Percentiles rank a stretch among this genome's conserved stretches.
These are phyloP conservation scores for Solanum corneliomulleri DNA, from an alignment of 257 asterid genomes.

Conservation along the genomic window DNA sequence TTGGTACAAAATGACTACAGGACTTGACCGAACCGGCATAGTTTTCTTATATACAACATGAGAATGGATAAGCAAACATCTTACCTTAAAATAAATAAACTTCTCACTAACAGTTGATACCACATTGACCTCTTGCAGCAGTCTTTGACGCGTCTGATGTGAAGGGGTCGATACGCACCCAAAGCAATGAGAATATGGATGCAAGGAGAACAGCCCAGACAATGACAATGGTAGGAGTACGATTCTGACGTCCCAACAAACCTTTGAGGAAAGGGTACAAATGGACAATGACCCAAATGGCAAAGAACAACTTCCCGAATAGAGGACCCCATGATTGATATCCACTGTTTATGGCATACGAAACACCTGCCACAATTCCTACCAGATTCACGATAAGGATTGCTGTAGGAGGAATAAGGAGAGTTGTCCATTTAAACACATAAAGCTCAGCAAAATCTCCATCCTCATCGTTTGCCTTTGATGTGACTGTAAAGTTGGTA, in stretches of 20 bases:
- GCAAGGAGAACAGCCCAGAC: constrained; percentile 95
- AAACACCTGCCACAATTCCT: constrained; percentile 87
- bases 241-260: constrained; percentile 66
- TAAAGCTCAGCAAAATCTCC: constrained; percentile 74
- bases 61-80: neutral
- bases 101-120: constrained; percentile 46
- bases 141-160: constrained; percentile 34
- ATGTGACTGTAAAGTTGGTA: constrained; percentile 80
- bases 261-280: constrained; percentile 90
- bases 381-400: constrained; percentile 66
- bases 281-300: constrained; percentile 88
- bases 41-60: constrained; percentile 1
- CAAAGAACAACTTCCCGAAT: constrained; percentile 64
- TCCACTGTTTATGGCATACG: constrained; percentile 75
- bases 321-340: constrained; percentile 94
- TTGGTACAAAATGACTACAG: neutral
- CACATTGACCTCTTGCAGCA: constrained; percentile 63
- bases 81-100: neutral
- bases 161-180: constrained; percentile 91
- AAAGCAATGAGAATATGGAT: constrained; percentile 78
- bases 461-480: constrained; percentile 73
- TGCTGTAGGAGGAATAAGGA: constrained; percentile 83
- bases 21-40: neutral
- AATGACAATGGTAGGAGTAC: constrained; percentile 89
- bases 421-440: constrained; percentile 82